Evolutionary conservation across 2,329 filamentous ascomycete species (phyloP), one percentile per base, ranked within the genome.

Genomic region (Aureobasidium lini): DNA sequence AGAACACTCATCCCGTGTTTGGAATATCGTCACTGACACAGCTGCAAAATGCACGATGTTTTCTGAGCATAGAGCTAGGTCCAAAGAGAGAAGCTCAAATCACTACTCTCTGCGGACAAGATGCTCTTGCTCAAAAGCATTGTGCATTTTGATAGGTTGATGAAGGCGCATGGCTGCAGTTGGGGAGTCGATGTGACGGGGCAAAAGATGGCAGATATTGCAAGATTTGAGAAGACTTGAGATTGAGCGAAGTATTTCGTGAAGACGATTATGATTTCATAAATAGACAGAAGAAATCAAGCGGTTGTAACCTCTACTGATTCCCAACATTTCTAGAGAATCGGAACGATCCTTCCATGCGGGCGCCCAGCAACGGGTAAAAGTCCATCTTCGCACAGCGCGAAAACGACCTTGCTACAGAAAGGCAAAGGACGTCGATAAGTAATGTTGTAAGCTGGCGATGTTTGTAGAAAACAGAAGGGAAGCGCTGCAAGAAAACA

Each of bases 331-430:
- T 76, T 86, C 83, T 79, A 74, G 74, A 79, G 77, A 75, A 78
- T 81, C 81, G 74, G 73, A 82, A 85, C 75, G 81, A 82, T 78
- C 69, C 77, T 76, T 80, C 85, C 83, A 81, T 84, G 75, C 81
- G 80, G 84, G 84, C 82, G 84, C 84, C 84, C 84, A 87, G 84
- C 83, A 78, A 86, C 81, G 83, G 83, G 83, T 81, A 67, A 68
- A 72, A 67, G 66, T 76, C 76, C 64, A 67, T 87, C 83, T 87
- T 75, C 84, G 84, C 83, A 71, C 83, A 84, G 84, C 81, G 80
- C 82, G 82, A 85, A 84, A 84, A 84, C 83, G 84, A 75, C 75
- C 76, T 78, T 77, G 72, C 72, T 75, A 82, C 72, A 71, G 67
- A 68, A 66, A 66, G 67, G 72, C 72, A 67, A 76, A 79, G 77